Conservation (phyloP, 106 monocot species). For the Apostasia ramifera region DNA sequence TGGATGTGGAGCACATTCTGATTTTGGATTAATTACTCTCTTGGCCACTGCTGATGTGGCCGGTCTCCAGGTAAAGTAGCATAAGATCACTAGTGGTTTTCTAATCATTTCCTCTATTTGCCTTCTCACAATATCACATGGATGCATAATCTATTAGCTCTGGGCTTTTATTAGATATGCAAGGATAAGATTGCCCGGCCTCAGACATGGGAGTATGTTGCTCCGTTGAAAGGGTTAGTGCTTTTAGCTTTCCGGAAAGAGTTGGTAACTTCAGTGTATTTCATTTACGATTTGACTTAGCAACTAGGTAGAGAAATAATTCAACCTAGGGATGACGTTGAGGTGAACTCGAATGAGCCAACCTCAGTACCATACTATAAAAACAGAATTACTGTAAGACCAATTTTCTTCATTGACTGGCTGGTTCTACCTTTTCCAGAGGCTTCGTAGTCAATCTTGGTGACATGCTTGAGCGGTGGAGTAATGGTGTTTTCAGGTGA, state of each 20-base stretch:
- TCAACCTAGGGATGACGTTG: too few relatives aligned
- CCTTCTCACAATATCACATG: neutral
- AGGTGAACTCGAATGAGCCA: too few relatives aligned
- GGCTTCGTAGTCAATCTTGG: constrained; percentile 92
- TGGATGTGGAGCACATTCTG: constrained; percentile 95
- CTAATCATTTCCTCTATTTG: neutral
- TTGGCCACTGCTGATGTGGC: constrained; percentile 81
- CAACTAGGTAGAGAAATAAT: too few relatives aligned
- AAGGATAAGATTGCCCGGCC: constrained; percentile 76
- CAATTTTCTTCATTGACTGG: too few relatives aligned
- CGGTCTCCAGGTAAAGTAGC: constrained; percentile 66
- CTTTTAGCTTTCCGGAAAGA: neutral
- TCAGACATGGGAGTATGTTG: constrained; percentile 78
- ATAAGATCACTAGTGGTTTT: neutral
- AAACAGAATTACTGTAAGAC: too few relatives aligned
- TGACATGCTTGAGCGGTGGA: constrained; percentile 99
- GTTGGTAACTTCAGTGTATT: too few relatives aligned
- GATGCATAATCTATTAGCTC: neutral
- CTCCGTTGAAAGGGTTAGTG: constrained; percentile 80
- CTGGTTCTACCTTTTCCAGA: constrained; percentile 25
- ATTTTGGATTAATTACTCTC: constrained; percentile 88
- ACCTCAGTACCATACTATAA: too few relatives aligned
- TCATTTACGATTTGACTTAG: too few relatives aligned
- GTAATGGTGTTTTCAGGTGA: constrained; percentile 86
- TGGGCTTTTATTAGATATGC: constrained; percentile 58